A percentile compares a stretch with the other conserved stretches of the same genome.
phyloP scores from a whole-genome alignment of 345 rosid species.

The Rhodamnia rubescens region DNA sequence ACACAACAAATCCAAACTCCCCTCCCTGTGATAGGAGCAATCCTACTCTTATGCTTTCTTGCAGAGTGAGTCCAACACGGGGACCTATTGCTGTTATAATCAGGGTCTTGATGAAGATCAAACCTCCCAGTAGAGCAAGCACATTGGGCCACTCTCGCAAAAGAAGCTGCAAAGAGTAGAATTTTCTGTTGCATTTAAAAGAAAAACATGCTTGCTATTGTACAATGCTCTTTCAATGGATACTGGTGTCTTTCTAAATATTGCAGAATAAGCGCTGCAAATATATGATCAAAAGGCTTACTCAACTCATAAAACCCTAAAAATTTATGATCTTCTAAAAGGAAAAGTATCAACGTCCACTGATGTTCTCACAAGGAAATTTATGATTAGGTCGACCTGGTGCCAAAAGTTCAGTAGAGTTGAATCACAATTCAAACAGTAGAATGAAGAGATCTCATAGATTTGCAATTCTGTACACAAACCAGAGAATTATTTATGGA shows the following conservation, averaged over 20 bases:
- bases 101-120: slow-evolving; percentile 79
- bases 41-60: slow-evolving; percentile 89
- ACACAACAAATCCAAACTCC: slow-evolving; percentile 91
- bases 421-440: neutral
- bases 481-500: neutral
- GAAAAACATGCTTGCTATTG: neutral
- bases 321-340: neutral
- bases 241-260: neutral
- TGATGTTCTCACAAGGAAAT: neutral
- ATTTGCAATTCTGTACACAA: neutral
- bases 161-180: slow-evolving; percentile 46
- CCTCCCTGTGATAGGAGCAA: slow-evolving; percentile 97
- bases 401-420: neutral
- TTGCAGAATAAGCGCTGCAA: neutral
- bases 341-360: neutral
- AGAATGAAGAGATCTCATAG: neutral
- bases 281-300: neutral
- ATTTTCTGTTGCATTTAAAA: neutral
- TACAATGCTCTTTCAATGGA: neutral
- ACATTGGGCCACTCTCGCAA: slow-evolving; percentile 93
- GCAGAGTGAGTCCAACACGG: slow-evolving; percentile 79
- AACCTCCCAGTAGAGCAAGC: slow-evolving; percentile 80
- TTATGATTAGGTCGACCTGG: neutral
- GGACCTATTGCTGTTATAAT: slow-evolving; percentile 89
- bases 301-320: neutral